Evolutionary conservation across 768 basidiomycete genomes (phyloP).

Genomic region (Sporobolomyces roseus): DNA sequence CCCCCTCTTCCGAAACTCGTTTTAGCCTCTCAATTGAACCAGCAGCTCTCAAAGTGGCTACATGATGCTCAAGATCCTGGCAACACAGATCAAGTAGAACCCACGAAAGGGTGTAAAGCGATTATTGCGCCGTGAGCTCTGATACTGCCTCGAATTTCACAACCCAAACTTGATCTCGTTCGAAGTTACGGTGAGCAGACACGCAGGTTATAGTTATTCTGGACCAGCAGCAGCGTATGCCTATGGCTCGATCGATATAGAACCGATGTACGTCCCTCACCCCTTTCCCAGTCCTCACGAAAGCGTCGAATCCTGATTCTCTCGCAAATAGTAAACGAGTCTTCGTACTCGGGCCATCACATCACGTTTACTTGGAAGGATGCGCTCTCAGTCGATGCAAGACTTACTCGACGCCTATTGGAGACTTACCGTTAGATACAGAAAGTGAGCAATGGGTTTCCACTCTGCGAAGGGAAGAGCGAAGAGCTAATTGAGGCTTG

Average conservation of each 20-base stretch:
- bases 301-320: neutral
- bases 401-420: conserved; percentile 78
- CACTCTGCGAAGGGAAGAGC: too few relatives aligned
- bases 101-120: conserved; percentile 70
- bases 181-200: conserved; percentile 56
- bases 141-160: neutral
- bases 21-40: conserved; percentile 59
- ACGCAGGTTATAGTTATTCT: conserved; percentile 93
- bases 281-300: neutral
- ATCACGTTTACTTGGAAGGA: conserved; percentile 78
- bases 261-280: conserved; percentile 63
- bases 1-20: too few relatives aligned
- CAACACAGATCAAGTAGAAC: conserved; percentile 48
- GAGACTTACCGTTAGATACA: conserved; percentile 70
- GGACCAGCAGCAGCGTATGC: conserved; percentile 95
- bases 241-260: conserved; percentile 78
- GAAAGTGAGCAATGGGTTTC: conserved; percentile 61
- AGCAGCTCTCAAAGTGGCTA: conserved; percentile 65
- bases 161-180: neutral
- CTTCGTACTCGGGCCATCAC: conserved; percentile 92
- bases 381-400: conserved; percentile 80
- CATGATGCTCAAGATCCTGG: conserved; percentile 51
- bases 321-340: conserved; percentile 66
- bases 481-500: neutral
- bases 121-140: conserved; percentile 83